Base-by-base conservation (phyloP, 2,329 filamentous ascomycete genomes). In the Colletotrichum magnum region DNA sequence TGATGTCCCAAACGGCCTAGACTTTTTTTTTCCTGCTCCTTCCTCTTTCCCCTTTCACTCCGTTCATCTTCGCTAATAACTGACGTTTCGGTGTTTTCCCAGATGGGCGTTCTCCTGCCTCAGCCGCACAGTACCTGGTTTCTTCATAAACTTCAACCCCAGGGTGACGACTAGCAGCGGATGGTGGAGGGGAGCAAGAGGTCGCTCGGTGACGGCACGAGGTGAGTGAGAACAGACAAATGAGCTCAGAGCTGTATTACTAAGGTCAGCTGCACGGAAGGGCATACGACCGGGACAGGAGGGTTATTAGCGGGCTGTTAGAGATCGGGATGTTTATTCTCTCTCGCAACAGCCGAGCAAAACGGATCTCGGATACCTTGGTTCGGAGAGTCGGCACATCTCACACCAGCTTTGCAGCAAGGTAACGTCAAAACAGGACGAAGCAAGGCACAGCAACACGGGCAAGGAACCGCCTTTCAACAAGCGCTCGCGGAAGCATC, bases 311-410 rank as follows among this genome's bases (percentile, higher is more conserved):
- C 32, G 32, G 32, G 32, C 10, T 32, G 7, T 36, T 10, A 36
- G 32, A 36, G 45, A 69, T 65, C 54, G 61, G 54, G 43, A 24
- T 45, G 50, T 50, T 58, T 51, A 36, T 69, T 43, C 48, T 56
- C 48, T 56, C 45, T 60, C 36, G 36, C 56, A 52, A 41, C 66
- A 57, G 62, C 43, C 39, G 62, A 51, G 51, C 43, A 45, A 21
- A 43, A 51, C 56, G 62, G 66, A 61, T 56, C 26, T 50, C 61
- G 53, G 28, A 47, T 58, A 52, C 36, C 61, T 65, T 43, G 60
- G 66, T 51, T 60, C 66, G 66, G 66, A 45, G 62, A 52, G 50
- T 52, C 66, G 66, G 66, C 66, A 69, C 66, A 51, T 50, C 66
- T 28, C 53, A 48, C 45, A 15, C 41, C 41, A 43, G 41, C 41